Base-by-base conservation (phyloP, 2,329 filamentous ascomycete species). In the Sporothrix variecibatus region DNA sequence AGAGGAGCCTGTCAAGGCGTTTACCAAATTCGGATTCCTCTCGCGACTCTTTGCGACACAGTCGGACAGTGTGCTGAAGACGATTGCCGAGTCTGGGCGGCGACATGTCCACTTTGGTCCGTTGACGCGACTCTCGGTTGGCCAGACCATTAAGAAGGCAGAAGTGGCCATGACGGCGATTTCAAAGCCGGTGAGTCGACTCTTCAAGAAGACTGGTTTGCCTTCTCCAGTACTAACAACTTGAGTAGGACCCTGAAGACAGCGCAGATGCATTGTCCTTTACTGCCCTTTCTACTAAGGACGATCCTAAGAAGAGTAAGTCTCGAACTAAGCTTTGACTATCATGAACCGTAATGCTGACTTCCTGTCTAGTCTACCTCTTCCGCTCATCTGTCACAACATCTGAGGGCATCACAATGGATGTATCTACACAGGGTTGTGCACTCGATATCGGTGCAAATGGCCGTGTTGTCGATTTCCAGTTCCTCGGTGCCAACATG, bases 21-120 rank as follows among this genome's bases (percentile, higher is more conserved):
- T 92, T 20, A 87, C 90, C 0, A 87, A 89, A 73, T 82, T 94
- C n/a, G 87, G 88, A 68, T 90, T 92, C 71, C 81, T 95, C 60
- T 88, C 89, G 15, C 84, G 85, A 12, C 87, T 90, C 73, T 82
- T 94, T 20, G 84, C 86, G 0, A 81, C 81, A 2, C 89, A 90
- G 78, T 89, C 90, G 11, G 86, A 85, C n/a, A 82, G 82, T 8
- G 86, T 94, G 1, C 93, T 94, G 78, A 82, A 88, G 72, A 86
- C 90, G 74, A 90, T 94, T 80, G 90, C 93, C 76, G 88, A 92
- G 81, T 88, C 91, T 7, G 88, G 94, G 82, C 86, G 89, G 78
- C 85, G 91, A 72, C 91, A 90, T 73, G 91, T 94, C 12, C 84
- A 91, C 5, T 91, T 94, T 77, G 91, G 91, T 3, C 86, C 86